Evolutionary conservation across 1,284 basidiomycete genomes (phyloP), one percentile per base, ranked within the genome.

Genomic region (Ceratorhiza oryzae-sativae): DNA sequence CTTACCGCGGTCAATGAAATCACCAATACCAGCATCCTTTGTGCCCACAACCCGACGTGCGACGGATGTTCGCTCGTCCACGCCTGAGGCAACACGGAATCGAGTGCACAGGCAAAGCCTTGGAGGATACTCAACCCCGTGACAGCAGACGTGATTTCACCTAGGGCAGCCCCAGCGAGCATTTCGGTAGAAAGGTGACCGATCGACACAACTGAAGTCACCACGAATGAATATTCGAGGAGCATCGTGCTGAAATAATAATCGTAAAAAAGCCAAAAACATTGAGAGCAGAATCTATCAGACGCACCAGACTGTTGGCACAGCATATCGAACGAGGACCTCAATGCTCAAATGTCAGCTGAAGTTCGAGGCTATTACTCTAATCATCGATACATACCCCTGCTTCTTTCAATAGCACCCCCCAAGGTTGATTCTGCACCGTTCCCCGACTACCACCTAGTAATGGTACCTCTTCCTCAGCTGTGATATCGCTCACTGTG

Each of bases 51-150:
- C 3, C 95, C 95, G 27, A 97, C 94, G 0, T 94, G 84, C 6
- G 90, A 84, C 0, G 94, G 95, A 55, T 92, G 87, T 0, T 87
- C 80, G 9, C 92, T 93, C 0, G 94, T 96, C 91, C 94, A 97
- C 0, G 95, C 93, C n/a, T 91, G 87, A 0, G 95, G 95, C 0
- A 97, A 85, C 77, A 97, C 86, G 0, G 95, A 95, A 77, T 97
- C 95, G 34, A 97, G 85, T 0, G 93, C 90, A 71, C 89, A 91
- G n/a, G 89, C 84, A 76, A 96, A 88, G 13, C 94, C 95, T 77
- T 92, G 91, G n/a, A 95, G 84, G 75, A 95, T 88, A 73, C 90
- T 88, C 75, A 86, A 86, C 13, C 85, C 86, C 0, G 88, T 84
- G 1, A 90, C 71, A 15, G n/a, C 90, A 8, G 91, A 93, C 0